Conservation (phyloP, 352 stramenopile species). For the Phytophthora pseudosyringae region DNA sequence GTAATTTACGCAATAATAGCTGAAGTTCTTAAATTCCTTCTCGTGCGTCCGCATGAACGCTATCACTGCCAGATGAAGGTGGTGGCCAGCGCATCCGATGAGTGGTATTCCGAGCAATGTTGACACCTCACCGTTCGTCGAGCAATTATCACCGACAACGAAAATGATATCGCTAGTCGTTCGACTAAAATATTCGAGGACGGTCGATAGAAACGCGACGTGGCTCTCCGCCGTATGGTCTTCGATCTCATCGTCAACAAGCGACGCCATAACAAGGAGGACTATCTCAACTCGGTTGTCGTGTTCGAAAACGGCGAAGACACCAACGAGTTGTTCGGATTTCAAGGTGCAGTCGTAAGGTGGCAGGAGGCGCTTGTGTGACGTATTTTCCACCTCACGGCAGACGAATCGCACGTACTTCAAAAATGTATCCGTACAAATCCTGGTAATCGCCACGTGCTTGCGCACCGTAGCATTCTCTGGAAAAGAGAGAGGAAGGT, state of each 20-base stretch:
- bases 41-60: neutral
- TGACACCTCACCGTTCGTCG: neutral
- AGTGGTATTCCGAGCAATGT: neutral
- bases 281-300: constrained; percentile 1
- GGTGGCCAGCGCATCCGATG: neutral
- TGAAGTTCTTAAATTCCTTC: neutral
- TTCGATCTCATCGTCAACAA: neutral
- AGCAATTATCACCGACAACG: constrained; percentile 6
- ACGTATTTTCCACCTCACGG: neutral
- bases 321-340: constrained; percentile 5
- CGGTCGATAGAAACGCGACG: constrained; percentile 3
- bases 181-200: neutral
- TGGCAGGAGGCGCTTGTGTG: neutral
- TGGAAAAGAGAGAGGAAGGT: constrained; percentile 3
- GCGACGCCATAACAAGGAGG: neutral
- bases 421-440: constrained; percentile 3
- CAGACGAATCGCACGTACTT: constrained; percentile 7
- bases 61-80: neutral
- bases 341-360: constrained; percentile 12
- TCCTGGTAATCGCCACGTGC: neutral
- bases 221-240: constrained; percentile 1
- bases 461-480: constrained; percentile 1
- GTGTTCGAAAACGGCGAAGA: constrained; percentile 4
- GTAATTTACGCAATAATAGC: constrained; percentile 11
- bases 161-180: neutral